Evolutionary conservation across 805 yeast genomes (phyloP), one percentile per base, ranked within the genome.

Genomic region (Kodamaea jinghongensis): DNA sequence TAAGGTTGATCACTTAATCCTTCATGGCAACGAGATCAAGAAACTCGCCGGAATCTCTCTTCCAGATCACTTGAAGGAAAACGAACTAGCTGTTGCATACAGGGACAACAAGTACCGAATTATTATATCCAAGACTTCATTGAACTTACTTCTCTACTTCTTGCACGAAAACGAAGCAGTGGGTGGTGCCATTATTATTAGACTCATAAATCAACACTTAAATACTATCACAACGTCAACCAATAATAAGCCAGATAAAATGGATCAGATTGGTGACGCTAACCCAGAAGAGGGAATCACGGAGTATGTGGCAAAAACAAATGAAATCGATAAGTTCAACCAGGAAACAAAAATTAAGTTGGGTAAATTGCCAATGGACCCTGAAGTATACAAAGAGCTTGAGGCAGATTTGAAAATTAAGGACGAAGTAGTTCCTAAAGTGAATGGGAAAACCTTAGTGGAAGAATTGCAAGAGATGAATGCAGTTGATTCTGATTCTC

Each of bases 101-200:
- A 70, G 84, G 47, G 67, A 73, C 27, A 79, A 84, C 65, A 84
- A 85, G 56, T 93, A 88, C 62, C 72, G 78, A 39, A 71, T 91
- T 6, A 75, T 78, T 31, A 79, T 91, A 33, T 83, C 96, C 10
- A 81, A 86, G 47, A 89, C 96, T 1, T 79, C 95, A 4, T 73
- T 91, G 55, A 93, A 89, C 57, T 66, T 91, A 50, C 73, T 93
- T 47, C 70, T 93, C 39, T 86, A 87, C 57, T 91, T 89, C 51
- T 63, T 93, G 39, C 95, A 88, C 58, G 97, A 91, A 55, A 87
- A 89, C 58, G 97, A 89, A 61, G 83, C 84, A 7, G 81, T 82
- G 39, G 98, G 98, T 31, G 98, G 98, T 2, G 83, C 90, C 2
- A 76, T 91, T 28, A 71, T 91, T 39, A 86, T 93, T 34, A 71